These are phyloP conservation scores for Podospora conica DNA, from an alignment of 495 filamentous ascomycete species.

Conservation along the genomic window DNA sequence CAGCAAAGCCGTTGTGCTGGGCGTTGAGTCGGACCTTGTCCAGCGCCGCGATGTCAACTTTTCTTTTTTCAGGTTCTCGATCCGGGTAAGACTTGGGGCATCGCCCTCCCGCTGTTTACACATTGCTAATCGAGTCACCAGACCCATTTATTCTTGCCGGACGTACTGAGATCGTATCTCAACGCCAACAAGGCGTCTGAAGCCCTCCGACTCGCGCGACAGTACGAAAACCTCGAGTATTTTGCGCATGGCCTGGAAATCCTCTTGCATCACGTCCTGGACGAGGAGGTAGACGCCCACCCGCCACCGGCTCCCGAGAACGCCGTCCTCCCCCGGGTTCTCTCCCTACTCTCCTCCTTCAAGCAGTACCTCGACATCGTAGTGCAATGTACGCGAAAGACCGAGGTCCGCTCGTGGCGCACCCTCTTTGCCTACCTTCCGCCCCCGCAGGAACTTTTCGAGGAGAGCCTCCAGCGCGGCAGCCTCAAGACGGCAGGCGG, in stretches of 20 bases:
- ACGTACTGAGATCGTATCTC: constrained; percentile 72
- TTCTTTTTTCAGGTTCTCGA: constrained; percentile 76
- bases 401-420: constrained; percentile 89
- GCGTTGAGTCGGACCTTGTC: constrained; percentile 84
- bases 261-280: constrained; percentile 85
- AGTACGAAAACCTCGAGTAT: constrained; percentile 79
- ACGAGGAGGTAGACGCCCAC: constrained; percentile 78
- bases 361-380: constrained; percentile 89
- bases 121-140: constrained; percentile 26
- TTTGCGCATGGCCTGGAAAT: constrained; percentile 91
- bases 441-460: constrained; percentile 83
- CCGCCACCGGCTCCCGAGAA: constrained; percentile 56
- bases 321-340: constrained; percentile 77
- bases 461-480: constrained; percentile 76
- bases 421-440: constrained; percentile 88
- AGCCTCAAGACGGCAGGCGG: constrained; percentile 94
- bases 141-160: constrained; percentile 87
- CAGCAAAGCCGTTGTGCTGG: constrained; percentile 79
- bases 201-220: constrained; percentile 69
- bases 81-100: constrained; percentile 49
- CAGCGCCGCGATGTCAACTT: constrained; percentile 87
- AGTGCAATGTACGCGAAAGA: constrained; percentile 96
- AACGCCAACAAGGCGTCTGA: constrained; percentile 62
- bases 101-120: neutral
- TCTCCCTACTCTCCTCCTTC: constrained; percentile 85